Evolutionary conservation across 2,329 filamentous ascomycete species (phyloP).

Genomic region (Xylariaceae sp.): DNA sequence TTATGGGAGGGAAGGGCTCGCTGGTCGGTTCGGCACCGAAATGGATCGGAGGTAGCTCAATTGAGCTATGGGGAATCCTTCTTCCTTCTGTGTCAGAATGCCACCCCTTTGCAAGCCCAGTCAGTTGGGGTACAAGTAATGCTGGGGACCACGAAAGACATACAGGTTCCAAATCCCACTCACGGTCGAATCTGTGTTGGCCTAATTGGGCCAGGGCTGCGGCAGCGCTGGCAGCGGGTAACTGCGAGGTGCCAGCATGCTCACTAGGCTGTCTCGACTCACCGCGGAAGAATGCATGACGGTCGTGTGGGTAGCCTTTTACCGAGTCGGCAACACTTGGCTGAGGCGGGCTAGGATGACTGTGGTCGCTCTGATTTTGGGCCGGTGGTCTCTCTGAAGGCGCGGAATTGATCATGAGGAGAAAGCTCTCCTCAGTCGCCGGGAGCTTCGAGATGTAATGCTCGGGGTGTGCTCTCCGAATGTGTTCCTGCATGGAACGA

Average conservation of each 20-base stretch:
- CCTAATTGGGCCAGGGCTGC: slow-evolving; percentile 80
- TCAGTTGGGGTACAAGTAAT: slow-evolving; percentile 24
- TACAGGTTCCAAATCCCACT: slow-evolving; percentile 76
- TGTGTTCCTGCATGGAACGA: slow-evolving; percentile 99
- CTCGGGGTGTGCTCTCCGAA: slow-evolving; percentile 91
- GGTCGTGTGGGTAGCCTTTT: slow-evolving; percentile 56
- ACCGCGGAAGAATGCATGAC: slow-evolving; percentile 64
- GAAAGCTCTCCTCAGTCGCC: slow-evolving; percentile 95
- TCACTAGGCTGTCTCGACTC: slow-evolving; percentile 66
- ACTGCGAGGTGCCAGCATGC: slow-evolving; percentile 57
- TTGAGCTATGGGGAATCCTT: slow-evolving; percentile 60
- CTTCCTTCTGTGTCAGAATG: slow-evolving; percentile 67
- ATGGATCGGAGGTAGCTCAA: slow-evolving; percentile 70
- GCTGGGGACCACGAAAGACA: slow-evolving; percentile 33
- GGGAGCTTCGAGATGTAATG: slow-evolving; percentile 98
- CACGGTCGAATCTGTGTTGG: slow-evolving; percentile 67
- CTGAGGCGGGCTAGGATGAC: slow-evolving; percentile 30
- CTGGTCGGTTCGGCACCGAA: slow-evolving; percentile 61
- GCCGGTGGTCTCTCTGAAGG: slow-evolving; percentile 65
- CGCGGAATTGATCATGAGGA: slow-evolving; percentile 90
- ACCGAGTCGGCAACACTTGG: slow-evolving; percentile 25
- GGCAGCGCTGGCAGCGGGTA: slow-evolving; percentile 71
- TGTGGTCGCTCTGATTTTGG: slow-evolving; percentile 27
- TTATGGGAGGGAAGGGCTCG: slow-evolving; percentile 64
- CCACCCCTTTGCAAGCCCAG: slow-evolving; percentile 52